These are phyloP conservation scores for Choiromyces venosus DNA, from an alignment of 495 filamentous ascomycete genomes.

Conservation along the genomic window DNA sequence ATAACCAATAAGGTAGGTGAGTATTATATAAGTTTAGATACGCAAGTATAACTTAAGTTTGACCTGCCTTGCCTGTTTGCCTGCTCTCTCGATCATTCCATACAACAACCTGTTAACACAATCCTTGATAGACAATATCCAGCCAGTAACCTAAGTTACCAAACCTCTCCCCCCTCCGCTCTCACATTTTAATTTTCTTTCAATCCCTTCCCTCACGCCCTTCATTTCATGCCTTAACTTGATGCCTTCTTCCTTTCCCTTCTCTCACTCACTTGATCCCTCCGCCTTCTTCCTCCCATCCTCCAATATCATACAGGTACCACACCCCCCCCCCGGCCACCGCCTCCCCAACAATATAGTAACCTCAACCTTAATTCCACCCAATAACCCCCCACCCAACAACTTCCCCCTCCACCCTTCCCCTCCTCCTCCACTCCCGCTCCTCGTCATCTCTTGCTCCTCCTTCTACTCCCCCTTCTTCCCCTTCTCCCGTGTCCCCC, in stretches of 20 bases:
- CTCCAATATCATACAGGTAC: neutral
- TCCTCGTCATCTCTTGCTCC: slow-evolving; percentile 35
- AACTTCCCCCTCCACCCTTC: slow-evolving; percentile 19
- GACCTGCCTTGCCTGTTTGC: neutral
- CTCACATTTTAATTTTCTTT: neutral
- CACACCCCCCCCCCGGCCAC: slow-evolving; percentile 8
- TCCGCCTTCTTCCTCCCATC: slow-evolving; percentile 4
- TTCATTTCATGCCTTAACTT: slow-evolving; percentile 6
- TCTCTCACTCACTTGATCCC: slow-evolving; percentile 7
- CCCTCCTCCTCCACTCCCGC: too few relatives aligned
- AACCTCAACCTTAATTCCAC: slow-evolving; percentile 39
- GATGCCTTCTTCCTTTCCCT: slow-evolving; percentile 26
- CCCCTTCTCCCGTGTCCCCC: too few relatives aligned
- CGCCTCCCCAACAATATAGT: slow-evolving; percentile 15
- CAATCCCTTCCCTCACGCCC: neutral
- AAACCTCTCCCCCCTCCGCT: neutral
- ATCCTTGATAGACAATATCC: neutral
- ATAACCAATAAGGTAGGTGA: slow-evolving; percentile 2
- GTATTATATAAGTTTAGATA: neutral
- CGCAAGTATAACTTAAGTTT: neutral
- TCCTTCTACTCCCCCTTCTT: slow-evolving; percentile 25
- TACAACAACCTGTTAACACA: neutral
- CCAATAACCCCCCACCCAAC: slow-evolving; percentile 40
- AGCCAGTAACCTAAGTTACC: neutral
- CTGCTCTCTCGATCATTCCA: neutral